These are phyloP conservation scores for Vitis labrusca DNA, from an alignment of 164 flowering plant genomes.

Conservation along the genomic window DNA sequence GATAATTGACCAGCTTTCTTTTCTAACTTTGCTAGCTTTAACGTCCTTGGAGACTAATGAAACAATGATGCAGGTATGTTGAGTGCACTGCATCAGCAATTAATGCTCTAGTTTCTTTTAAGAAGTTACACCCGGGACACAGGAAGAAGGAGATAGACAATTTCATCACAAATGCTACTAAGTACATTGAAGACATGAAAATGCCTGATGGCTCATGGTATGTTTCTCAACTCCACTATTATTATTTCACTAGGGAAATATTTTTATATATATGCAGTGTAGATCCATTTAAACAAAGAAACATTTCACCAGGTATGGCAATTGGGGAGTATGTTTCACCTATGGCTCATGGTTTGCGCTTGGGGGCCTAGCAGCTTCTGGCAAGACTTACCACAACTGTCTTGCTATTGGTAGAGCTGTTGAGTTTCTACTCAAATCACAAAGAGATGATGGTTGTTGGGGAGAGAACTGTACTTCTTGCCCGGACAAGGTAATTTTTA, in stretches of 20 bases:
- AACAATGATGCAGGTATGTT: background rate
- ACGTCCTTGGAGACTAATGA: too few relatives aligned
- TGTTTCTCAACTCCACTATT: background rate
- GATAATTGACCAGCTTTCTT: too few relatives aligned
- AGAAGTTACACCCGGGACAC: constrained; percentile 40
- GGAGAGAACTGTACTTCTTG: constrained; percentile 49
- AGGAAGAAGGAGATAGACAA: constrained; percentile 36
- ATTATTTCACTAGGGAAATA: too few relatives aligned
- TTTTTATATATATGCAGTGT: too few relatives aligned
- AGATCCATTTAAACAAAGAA: background rate
- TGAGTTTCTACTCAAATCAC: constrained; percentile 32
- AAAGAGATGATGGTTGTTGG: constrained; percentile 42
- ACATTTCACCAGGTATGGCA: constrained; percentile 27
- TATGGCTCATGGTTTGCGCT: constrained; percentile 24
- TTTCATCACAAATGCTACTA: constrained; percentile 29
- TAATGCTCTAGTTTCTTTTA: constrained; percentile 35
- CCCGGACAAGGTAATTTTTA: constrained; percentile 29
- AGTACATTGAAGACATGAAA: constrained; percentile 31
- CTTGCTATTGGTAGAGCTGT: constrained; percentile 28
- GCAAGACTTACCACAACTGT: constrained; percentile 30
- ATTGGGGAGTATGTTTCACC: constrained; percentile 53
- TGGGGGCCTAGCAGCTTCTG: too few relatives aligned
- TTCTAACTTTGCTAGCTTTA: too few relatives aligned
- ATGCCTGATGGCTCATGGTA: constrained; percentile 43
- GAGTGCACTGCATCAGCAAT: constrained; percentile 47